These are phyloP conservation scores for Triticum monococcum DNA, from an alignment of 176 grass and related monocot genomes.

Conservation along the genomic window DNA sequence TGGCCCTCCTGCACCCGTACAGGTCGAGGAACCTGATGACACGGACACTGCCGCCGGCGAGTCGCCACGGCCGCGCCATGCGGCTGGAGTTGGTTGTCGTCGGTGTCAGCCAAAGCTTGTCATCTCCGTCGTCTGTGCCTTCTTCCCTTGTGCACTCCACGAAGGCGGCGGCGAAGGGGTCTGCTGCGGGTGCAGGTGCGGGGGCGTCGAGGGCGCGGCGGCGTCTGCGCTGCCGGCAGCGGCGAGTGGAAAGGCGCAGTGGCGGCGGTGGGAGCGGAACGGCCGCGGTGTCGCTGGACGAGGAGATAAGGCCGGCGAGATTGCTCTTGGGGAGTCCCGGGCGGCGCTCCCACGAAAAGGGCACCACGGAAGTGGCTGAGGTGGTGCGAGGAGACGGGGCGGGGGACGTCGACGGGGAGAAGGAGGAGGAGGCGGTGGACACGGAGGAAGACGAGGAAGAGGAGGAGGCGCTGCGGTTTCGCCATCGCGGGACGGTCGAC, in stretches of 20 bases:
- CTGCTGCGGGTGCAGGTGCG: not conserved
- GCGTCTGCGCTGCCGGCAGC: not conserved
- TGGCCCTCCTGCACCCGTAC: conserved; percentile 70
- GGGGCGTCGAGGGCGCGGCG: not conserved
- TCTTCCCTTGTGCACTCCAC: conserved; percentile 50
- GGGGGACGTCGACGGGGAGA: conserved; percentile 25
- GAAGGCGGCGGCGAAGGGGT: conserved; percentile 38
- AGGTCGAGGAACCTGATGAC: conserved; percentile 49
- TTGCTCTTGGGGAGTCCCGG: conserved; percentile 73
- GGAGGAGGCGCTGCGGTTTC: conserved; percentile 19
- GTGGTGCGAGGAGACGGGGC: conserved; percentile 27
- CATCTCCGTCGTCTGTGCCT: not conserved
- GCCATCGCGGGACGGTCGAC: conserved; percentile 6
- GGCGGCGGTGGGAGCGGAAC: conserved; percentile 47
- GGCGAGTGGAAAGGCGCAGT: not conserved
- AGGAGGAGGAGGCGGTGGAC: conserved; percentile 18
- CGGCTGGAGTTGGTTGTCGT: not conserved
- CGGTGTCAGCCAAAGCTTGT: not conserved
- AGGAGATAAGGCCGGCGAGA: not conserved
- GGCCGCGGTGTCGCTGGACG: not conserved
- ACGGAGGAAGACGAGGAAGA: not conserved
- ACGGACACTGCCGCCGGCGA: not conserved
- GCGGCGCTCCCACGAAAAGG: conserved; percentile 94
- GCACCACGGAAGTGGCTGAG: conserved; percentile 34
- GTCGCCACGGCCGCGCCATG: conserved; percentile 1